Evolutionary conservation across 495 filamentous ascomycete genomes (phyloP), one percentile per base, ranked within the genome.

Genomic region (Penicillium nucicola): DNA sequence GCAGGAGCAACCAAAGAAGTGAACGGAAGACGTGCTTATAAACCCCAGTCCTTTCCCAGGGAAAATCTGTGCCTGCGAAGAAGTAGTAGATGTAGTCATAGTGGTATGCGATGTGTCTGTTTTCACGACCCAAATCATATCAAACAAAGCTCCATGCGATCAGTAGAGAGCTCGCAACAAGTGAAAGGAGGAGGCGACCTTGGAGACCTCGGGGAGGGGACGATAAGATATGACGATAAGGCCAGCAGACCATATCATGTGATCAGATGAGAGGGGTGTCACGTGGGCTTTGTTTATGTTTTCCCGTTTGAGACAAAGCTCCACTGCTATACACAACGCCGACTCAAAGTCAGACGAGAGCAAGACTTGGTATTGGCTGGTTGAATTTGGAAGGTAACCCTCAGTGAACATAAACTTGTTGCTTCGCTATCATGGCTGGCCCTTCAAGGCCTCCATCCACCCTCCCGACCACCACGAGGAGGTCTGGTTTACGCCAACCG

Each of bases 11-110:
- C 23, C 37, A 34, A 36, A 10, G n/a, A 42, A 47, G 41, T 32
- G 36, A 47, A 31, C 30, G 45, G 45, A 42, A 50, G 14, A 69
- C 75, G 58, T 81, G 85, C 89, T 80, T 42, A 96, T 77, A 57
- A 89, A 90, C 15, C 90, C 90, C 31, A 97, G 67, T 23, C 81
- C 86, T 55, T 85, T 82, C 33, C 86, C 84, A 6, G 91, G 91
- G 60, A 85, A 73, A 18, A 96, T 82, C 67, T 86, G 84, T 39
- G 84, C 84, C 33, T 83, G 53, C 72, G 76, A 48, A 55, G 69
- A 42, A 34, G 67, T 30, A 11, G 28, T 41, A 41, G 46, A 41
- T 10, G 36, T 41, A 52, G 66, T 62, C 60, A 79, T 80, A 78
- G 83, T 81, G 48, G 53, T 39, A 46, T 43, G 34, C 6, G 25